Conservation (phyloP, 352 stramenopile species). For the Phytophthora melonis region DNA sequence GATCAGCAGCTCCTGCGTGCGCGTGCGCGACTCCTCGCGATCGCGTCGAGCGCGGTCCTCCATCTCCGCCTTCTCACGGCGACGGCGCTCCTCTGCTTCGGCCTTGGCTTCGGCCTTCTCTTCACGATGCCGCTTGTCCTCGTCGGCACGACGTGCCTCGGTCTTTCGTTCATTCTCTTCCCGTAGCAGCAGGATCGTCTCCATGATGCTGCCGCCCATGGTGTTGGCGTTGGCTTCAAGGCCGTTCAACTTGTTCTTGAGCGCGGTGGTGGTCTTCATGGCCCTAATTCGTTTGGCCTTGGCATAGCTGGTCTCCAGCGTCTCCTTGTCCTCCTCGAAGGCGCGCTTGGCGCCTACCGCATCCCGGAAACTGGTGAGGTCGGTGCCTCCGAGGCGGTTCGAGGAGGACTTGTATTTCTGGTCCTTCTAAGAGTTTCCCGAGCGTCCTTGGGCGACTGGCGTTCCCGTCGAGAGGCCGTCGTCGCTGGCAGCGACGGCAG, state of each 20-base stretch:
- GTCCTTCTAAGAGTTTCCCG: not conserved
- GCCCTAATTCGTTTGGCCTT: not conserved
- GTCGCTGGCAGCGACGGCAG: not conserved
- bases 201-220: not conserved
- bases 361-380: not conserved
- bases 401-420: not conserved
- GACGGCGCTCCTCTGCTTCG: not conserved
- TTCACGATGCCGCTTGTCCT: not conserved
- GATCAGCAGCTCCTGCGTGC: not conserved
- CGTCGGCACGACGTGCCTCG: not conserved
- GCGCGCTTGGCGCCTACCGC: not conserved
- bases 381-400: not conserved
- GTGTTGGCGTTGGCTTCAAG: not conserved
- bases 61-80: not conserved
- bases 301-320: not conserved
- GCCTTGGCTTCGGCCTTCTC: not conserved
- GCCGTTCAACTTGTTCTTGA: not conserved
- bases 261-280: not conserved
- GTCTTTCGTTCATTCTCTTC: not conserved
- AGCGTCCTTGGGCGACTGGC: not conserved
- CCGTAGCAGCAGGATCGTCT: not conserved
- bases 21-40: not conserved
- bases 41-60: not conserved
- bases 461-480: no score
- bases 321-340: constrained; percentile 1